A percentile compares a stretch with the other conserved stretches of the same genome.
phyloP scores from a whole-genome alignment of 2,329 filamentous ascomycete genomes.

The Chaetomium sp. region DNA sequence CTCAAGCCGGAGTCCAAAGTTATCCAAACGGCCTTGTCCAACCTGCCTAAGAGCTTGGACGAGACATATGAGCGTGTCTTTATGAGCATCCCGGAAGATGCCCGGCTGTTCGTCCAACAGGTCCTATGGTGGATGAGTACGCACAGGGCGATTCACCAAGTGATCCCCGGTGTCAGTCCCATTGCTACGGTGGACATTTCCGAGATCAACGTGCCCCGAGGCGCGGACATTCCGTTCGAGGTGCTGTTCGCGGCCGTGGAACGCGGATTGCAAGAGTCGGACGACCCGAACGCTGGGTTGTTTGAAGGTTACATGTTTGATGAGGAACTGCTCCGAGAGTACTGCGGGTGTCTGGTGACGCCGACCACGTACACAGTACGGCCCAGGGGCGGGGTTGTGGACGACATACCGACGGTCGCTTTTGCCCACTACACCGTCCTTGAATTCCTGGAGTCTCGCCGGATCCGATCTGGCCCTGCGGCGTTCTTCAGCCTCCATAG shows the following conservation, averaged over 20 bases:
- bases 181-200: neutral
- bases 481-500: neutral
- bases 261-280: neutral
- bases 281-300: neutral
- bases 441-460: slow-evolving; percentile 2
- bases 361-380: neutral
- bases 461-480: neutral
- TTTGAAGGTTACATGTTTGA: neutral
- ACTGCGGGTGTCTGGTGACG: slow-evolving; percentile 1
- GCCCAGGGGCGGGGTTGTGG: too few relatives aligned
- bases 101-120: slow-evolving; percentile 6
- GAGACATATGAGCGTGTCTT: slow-evolving; percentile 17
- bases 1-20: slow-evolving; percentile 1
- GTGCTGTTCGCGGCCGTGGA: slow-evolving; percentile 1
- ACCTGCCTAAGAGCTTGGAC: slow-evolving; percentile 13
- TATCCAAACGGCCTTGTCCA: neutral
- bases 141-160: neutral
- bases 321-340: slow-evolving; percentile 1
- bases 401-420: neutral
- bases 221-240: neutral
- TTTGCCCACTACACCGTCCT: slow-evolving; percentile 8
- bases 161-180: neutral
- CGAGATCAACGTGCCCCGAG: neutral
- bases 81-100: slow-evolving; percentile 6
- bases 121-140: slow-evolving; percentile 5